Base-by-base conservation (phyloP, 1,139 yeast genomes). In the Geotrichum carabidarum region DNA sequence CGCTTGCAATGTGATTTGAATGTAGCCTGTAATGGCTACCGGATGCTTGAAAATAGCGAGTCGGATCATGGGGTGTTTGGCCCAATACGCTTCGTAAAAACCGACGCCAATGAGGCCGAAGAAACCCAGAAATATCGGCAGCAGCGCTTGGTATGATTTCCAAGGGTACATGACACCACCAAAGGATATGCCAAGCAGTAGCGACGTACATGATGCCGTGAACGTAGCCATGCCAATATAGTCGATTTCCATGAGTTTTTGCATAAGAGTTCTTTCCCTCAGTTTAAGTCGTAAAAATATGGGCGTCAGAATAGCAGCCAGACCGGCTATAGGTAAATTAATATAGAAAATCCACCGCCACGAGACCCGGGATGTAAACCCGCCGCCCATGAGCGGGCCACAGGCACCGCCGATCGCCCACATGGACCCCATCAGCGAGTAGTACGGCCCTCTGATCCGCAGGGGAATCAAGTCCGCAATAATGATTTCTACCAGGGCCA, bases 291-390 rank as follows among this genome's bases (percentile, higher is more conserved):
- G 73, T 66, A 81, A 81, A 11, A 78, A 74, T 36, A 75, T 60
- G 2, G 74, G 57, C 44, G 83, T 71, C 22, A 77, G 62, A 0
- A 70, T 64, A n/a, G 77, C 67, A 0, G 84, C 81, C 2, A 76
- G 57, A 0, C 85, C 89, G 22, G 86, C 86, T 42, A 83, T 70
- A 2, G 90, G 88, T 54, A 85, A 67, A 65, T 84, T 84, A 61
- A 85, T 75, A 66, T 81, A 85, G 66, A 84, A 85, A 61, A 86
- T 81, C 90, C 91, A 84, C 64, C 91, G 76, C 91, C 91, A 85
- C n/a, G 81, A 72, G 1, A 79, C 81, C 31, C 77, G 73, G 12
- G 79, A 66, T 0, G 84, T 74, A 60, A 83, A 78, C 0, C 83
- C 83, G 30, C 88, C 88, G 14, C 90, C 89, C 46, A 84, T 66